Evolutionary conservation across 108 stramenopile genomes (phyloP), one percentile per base, ranked within the genome.

Genomic region (Nannochloropsis salina): DNA sequence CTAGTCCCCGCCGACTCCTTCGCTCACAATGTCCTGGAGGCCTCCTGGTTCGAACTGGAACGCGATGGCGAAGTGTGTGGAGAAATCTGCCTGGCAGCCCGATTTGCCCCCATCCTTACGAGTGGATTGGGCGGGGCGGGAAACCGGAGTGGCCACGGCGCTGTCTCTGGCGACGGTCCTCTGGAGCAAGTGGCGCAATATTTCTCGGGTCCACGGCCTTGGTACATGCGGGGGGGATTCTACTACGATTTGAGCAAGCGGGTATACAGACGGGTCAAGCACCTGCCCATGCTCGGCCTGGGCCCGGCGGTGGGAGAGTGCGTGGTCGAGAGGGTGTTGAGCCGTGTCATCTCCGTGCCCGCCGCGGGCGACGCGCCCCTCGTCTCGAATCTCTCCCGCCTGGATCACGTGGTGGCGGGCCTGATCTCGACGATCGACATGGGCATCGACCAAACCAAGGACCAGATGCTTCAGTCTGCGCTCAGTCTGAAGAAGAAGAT

Each of bases 1-100:
- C 61, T n/a, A 74, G 61, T 74, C 61, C 61, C 61, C 61, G 61
- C 61, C 20, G 61, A 74, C 61, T 74, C 61, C 15, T 74, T 74
- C 61, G 61, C 61, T 15, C 61, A 74, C 0, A 74, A 74, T 3
- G n/a, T 74, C 4, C 61, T 74, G n/a, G 61, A 74, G 6, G 61
- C 61, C 61, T 74, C 61, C 61, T 74, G 61, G 61, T 74, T 74
- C 61, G 61, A 74, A n/a, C 2, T 74, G 61, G 61, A 74, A 6
- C 61, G 61, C 61, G 61, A 74, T 0, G 61, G 61, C 61, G 61
- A 74, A n/a, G 61, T 74, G 61, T 6, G 61, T 74, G 61, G 61
- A n/a, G 61, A 74, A 74, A n/a, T 74, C 20, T 74, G 61, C 61
- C 61, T 74, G 15, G 61, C 61, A 15, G 61, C 61, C 3, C 61